These are phyloP conservation scores for Monilinia fructigena DNA, from an alignment of 2,329 filamentous ascomycete species.

Conservation along the genomic window DNA sequence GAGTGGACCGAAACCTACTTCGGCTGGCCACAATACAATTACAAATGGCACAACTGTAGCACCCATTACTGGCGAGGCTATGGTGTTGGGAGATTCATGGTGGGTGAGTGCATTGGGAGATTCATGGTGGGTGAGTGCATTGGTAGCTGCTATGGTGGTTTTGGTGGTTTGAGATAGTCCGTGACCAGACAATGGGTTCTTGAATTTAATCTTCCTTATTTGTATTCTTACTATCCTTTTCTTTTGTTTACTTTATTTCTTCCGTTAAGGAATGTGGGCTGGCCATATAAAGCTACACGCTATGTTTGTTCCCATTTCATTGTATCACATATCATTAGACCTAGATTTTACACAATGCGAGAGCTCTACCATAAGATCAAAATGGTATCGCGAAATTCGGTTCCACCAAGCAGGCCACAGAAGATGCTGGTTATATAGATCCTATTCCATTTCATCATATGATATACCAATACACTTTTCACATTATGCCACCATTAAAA, in stretches of 20 bases:
- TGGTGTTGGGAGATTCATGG: not conserved
- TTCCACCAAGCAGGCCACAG: not conserved
- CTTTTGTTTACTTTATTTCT: not conserved
- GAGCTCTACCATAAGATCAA: not conserved
- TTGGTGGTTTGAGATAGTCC: not conserved
- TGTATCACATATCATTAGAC: not conserved
- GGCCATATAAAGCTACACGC: not conserved
- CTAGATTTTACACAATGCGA: not conserved
- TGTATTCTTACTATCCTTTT: not conserved
- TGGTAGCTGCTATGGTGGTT: not conserved
- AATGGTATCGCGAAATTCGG: not conserved
- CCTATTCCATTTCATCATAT: conserved; percentile 19
- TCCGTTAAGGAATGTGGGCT: too few relatives aligned
- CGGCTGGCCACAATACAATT: too few relatives aligned
- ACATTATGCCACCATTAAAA: conserved; percentile 15
- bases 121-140: not conserved
- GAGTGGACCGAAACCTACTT: conserved; percentile 1
- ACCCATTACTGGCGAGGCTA: not conserved
- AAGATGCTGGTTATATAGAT: conserved; percentile 2
- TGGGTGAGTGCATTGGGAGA: not conserved
- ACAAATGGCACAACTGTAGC: not conserved
- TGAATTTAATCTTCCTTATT: not conserved
- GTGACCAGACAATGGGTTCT: not conserved
- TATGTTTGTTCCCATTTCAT: not conserved
- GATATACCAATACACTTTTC: conserved; percentile 23